Conservation (phyloP, 202 grass and related monocot species). For the Dendrocalamus latiflorus region DNA sequence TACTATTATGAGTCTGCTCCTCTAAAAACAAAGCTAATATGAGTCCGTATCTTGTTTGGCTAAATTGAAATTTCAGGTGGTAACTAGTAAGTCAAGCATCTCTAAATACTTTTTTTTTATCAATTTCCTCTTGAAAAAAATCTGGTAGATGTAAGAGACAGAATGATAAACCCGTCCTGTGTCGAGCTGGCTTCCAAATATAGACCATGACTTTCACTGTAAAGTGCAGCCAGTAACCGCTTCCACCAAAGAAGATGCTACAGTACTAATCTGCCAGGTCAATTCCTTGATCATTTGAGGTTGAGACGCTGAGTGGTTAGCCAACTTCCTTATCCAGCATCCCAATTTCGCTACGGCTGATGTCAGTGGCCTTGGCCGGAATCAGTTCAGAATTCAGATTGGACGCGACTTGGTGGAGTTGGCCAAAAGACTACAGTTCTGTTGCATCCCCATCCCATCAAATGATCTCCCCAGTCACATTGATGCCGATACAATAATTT, state of each 20-base stretch:
- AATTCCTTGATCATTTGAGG: neutral
- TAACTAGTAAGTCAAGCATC: no score
- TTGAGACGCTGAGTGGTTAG: slow-evolving; percentile 24
- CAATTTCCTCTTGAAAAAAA: no score
- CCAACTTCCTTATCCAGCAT: slow-evolving; percentile 29
- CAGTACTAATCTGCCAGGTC: neutral
- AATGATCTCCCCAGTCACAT: neutral
- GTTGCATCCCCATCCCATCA: neutral
- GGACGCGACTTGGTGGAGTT: slow-evolving; percentile 18
- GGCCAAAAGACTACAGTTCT: slow-evolving; percentile 9
- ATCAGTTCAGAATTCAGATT: slow-evolving; percentile 7
- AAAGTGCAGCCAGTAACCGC: neutral
- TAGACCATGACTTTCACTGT: neutral
- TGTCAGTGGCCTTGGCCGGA: neutral
- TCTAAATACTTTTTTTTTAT: no score
- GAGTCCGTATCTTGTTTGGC: no score
- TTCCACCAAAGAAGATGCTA: neutral
- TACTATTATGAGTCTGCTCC: no score
- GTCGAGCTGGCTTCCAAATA: neutral
- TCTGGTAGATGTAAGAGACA: neutral
- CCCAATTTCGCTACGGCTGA: neutral
- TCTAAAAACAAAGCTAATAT: no score
- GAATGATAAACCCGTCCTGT: neutral
- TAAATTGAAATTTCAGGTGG: no score
- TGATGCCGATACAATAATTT: neutral